Percentiles rank a stretch among this genome's conserved stretches.
Evolutionary conservation across 495 filamentous ascomycete species (phyloP).

Genomic region (Lichenothelia convexa): DNA sequence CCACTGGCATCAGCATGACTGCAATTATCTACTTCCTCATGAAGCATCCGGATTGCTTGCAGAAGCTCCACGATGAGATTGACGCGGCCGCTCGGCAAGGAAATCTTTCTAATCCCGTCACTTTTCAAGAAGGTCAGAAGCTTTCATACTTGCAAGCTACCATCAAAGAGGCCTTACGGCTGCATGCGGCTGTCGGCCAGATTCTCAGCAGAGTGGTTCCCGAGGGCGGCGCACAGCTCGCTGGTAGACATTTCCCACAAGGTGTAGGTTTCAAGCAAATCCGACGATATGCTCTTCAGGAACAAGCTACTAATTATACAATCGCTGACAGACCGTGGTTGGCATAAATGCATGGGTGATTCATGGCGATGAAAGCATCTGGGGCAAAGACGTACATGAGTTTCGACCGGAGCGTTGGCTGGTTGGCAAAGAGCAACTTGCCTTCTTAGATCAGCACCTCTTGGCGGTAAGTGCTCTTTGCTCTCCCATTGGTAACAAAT

Average conservation of each 20-base stretch:
- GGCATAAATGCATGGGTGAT: constrained; percentile 37
- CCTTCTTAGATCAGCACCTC: too few species aligned
- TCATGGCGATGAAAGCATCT: constrained; percentile 29
- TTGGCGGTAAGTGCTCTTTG: too few species aligned
- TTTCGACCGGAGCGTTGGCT: constrained; percentile 34
- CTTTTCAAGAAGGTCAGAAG: constrained; percentile 32
- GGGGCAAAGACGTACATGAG: constrained; percentile 19
- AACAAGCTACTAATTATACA: too few species aligned
- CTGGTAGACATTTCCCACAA: constrained; percentile 21
- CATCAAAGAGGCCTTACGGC: constrained; percentile 28
- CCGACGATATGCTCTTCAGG: too few species aligned
- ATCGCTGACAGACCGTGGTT: constrained; percentile 30
- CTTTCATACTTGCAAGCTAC: constrained; percentile 31
- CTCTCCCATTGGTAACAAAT: too few species aligned
- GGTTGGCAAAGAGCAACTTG: too few species aligned
- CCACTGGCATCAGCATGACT: constrained; percentile 1
- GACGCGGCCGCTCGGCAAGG: background rate
- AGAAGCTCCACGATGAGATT: constrained; percentile 1
- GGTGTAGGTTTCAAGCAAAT: too few species aligned
- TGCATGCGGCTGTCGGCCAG: constrained; percentile 25
- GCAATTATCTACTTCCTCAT: constrained; percentile 1
- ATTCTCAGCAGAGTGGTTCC: constrained; percentile 26
- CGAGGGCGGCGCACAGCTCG: constrained; percentile 21
- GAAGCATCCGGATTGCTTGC: background rate
- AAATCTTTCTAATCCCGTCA: constrained; percentile 3